Percentiles rank a stretch among this genome's conserved stretches.
phyloP scores from a whole-genome alignment of 805 yeast species.

The Wickerhamiella parazyma region DNA sequence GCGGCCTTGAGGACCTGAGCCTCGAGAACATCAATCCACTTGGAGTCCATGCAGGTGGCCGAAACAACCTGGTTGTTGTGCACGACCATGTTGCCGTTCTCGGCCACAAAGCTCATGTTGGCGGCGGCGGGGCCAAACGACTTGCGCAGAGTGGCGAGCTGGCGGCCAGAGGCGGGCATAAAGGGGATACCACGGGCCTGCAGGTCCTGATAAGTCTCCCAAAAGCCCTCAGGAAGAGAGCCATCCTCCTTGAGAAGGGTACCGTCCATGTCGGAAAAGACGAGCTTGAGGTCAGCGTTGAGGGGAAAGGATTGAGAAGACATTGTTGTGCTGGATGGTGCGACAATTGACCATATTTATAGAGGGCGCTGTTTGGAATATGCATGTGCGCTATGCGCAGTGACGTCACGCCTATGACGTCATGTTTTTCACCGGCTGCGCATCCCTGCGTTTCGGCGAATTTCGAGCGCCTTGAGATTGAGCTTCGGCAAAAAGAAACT shows the following conservation, averaged over 20 bases:
- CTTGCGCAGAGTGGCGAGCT: conserved; percentile 8
- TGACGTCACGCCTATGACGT: conserved; percentile 1
- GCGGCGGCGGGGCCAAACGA: conserved; percentile 8
- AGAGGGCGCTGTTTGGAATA: background rate
- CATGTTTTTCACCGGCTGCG: background rate
- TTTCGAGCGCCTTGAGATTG: background rate
- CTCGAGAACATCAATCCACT: conserved; percentile 3
- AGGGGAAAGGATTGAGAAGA: background rate
- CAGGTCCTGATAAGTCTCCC: conserved; percentile 9
- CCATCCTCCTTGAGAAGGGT: conserved; percentile 7
- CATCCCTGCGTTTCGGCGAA: background rate
- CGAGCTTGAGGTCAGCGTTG: conserved; percentile 4
- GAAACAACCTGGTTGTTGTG: conserved; percentile 8
- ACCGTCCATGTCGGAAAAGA: conserved; percentile 9
- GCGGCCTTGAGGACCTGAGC: conserved; percentile 8
- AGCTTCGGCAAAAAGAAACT: background rate
- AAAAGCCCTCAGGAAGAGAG: conserved; percentile 7
- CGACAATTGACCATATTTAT: background rate
- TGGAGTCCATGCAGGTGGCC: conserved; percentile 6
- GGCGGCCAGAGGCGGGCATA: conserved; percentile 9
- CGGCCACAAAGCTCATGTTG: conserved; percentile 9
- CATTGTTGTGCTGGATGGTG: background rate
- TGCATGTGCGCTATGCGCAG: background rate
- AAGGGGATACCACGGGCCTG: conserved; percentile 8
- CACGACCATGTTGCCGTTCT: conserved; percentile 9